phyloP scores from a whole-genome alignment of 805 yeast species.

The Myxozyma neotropica region DNA sequence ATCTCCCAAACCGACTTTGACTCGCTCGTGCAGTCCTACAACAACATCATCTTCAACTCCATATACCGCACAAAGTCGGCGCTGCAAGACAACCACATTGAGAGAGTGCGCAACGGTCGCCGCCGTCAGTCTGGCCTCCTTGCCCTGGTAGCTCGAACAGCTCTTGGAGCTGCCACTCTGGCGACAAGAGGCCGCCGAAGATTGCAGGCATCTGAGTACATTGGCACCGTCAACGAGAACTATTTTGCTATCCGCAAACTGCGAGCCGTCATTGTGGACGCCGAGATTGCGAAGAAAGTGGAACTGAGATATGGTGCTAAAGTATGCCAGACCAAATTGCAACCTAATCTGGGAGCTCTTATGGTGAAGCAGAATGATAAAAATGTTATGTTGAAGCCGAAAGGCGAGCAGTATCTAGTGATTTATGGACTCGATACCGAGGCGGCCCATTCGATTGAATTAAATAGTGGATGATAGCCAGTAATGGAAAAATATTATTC shows the following conservation, averaged over 20 bases:
- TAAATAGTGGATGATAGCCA: background rate
- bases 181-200: background rate
- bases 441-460: background rate
- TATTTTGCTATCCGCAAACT: background rate
- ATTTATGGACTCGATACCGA: background rate
- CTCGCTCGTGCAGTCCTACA: constrained; percentile 7
- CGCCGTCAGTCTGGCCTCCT: too few relatives aligned
- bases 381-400: background rate
- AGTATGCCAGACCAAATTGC: background rate
- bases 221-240: background rate
- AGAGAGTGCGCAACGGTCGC: background rate
- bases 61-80: constrained; percentile 3
- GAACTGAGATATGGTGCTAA: background rate
- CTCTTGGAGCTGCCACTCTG: background rate
- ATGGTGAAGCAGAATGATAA: background rate
- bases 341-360: background rate
- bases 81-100: background rate
- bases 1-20: background rate
- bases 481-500: background rate
- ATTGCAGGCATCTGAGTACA: background rate
- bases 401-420: background rate
- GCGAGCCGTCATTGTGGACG: background rate
- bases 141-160: background rate
- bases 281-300: background rate
- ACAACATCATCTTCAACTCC: constrained; percentile 6